Evolutionary conservation across 129 eudicot species (phyloP).

Genomic region (Smallanthus sonchifolius): DNA sequence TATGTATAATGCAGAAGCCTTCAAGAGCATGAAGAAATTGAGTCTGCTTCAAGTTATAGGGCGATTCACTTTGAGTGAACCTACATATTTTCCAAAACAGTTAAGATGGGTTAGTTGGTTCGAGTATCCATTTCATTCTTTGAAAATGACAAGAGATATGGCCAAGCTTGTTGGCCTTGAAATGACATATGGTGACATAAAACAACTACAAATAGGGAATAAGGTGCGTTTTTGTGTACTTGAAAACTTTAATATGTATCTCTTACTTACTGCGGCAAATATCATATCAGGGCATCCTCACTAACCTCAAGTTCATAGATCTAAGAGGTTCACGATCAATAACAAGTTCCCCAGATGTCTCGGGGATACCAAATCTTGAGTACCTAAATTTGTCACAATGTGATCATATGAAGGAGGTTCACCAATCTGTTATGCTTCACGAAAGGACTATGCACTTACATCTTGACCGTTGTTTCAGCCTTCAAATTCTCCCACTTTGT

Average conservation of each 20-base stretch:
- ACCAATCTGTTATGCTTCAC: slow-evolving; percentile 9
- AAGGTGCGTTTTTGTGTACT: background rate
- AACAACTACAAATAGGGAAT: background rate
- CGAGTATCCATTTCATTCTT: background rate
- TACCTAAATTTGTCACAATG: background rate
- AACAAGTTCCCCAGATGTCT: slow-evolving; percentile 1
- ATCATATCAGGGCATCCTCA: background rate
- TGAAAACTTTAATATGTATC: background rate
- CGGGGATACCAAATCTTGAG: slow-evolving; percentile 9
- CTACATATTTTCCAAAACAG: background rate
- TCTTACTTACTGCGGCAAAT: background rate
- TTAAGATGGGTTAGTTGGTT: slow-evolving; percentile 5
- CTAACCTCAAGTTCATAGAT: slow-evolving; percentile 3
- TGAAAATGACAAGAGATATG: background rate
- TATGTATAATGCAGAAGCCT: background rate
- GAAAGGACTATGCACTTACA: slow-evolving; percentile 8
- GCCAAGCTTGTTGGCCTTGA: slow-evolving; percentile 5
- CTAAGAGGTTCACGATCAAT: background rate
- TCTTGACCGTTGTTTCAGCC: background rate
- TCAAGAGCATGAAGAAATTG: slow-evolving; percentile 8
- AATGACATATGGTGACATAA: background rate
- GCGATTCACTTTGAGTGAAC: slow-evolving; percentile 1
- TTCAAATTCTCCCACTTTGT: background rate
- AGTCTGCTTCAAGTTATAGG: background rate
- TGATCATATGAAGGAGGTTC: background rate